phyloP scores from a whole-genome alignment of 2,329 filamentous ascomycete genomes.

The Tympanopsis confertula region DNA sequence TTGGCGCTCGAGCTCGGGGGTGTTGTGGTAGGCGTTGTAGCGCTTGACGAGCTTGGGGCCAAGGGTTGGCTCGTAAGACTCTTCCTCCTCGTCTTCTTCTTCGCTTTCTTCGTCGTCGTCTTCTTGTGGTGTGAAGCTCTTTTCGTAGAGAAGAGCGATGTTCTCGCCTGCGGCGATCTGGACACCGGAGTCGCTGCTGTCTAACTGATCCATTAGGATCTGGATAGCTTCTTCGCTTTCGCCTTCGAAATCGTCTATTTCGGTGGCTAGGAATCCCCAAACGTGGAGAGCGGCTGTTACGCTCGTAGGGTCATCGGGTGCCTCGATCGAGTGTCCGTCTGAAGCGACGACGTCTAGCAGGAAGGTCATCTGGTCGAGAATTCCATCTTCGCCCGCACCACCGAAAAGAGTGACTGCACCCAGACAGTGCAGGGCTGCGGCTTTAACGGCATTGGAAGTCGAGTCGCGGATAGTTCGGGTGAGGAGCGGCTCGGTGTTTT shows the following conservation, averaged over 20 bases:
- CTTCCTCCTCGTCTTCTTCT: conserved; percentile 20
- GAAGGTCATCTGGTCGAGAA: conserved; percentile 33
- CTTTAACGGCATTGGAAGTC: conserved; percentile 41
- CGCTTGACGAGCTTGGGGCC: conserved; percentile 40
- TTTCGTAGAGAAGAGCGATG: conserved; percentile 62
- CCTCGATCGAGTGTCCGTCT: conserved; percentile 47
- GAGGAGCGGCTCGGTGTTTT: conserved; percentile 38
- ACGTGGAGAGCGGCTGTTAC: conserved; percentile 37
- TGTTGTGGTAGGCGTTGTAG: conserved; percentile 57
- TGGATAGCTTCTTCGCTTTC: conserved; percentile 54
- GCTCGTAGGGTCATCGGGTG: conserved; percentile 41
- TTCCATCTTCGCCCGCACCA: conserved; percentile 31
- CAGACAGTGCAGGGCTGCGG: conserved; percentile 55
- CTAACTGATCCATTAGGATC: conserved; percentile 59
- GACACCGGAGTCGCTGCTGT: conserved; percentile 46
- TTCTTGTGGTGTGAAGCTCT: conserved; percentile 32
- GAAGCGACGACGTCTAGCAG: conserved; percentile 52
- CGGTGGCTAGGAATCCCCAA: not conserved
- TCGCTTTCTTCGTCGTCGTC: conserved; percentile 29
- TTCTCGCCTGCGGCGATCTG: conserved; percentile 63
- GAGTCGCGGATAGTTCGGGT: conserved; percentile 49
- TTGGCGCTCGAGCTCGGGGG: conserved; percentile 44
- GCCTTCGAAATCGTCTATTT: conserved; percentile 39
- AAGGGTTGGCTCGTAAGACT: not conserved
- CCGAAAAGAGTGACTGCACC: conserved; percentile 52